Evolutionary conservation across 768 basidiomycete genomes (phyloP).

Genomic region (Phylloporus sp.): DNA sequence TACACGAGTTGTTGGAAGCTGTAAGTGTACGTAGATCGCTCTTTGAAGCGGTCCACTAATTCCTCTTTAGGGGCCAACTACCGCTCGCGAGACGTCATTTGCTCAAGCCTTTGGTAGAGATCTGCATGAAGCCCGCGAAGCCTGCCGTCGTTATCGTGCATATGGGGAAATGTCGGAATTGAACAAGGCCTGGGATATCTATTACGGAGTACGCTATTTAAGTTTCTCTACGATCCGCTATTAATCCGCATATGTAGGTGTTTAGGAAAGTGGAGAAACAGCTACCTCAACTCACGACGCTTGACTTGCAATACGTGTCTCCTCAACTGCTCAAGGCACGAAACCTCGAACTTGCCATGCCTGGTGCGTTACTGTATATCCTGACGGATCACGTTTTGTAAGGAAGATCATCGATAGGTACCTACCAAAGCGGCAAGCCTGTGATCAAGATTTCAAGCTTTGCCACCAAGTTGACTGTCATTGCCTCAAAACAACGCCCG

Average conservation of each 20-base stretch:
- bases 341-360: slow-evolving; percentile 92
- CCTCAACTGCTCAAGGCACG: slow-evolving; percentile 85
- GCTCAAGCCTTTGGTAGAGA: slow-evolving; percentile 91
- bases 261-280: slow-evolving; percentile 97
- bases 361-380: slow-evolving; percentile 49
- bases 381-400: neutral
- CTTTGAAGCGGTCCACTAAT: neutral
- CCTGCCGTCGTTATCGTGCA: slow-evolving; percentile 78
- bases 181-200: slow-evolving; percentile 98
- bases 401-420: slow-evolving; percentile 46
- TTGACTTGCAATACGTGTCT: slow-evolving; percentile 97
- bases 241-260: slow-evolving; percentile 47
- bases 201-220: slow-evolving; percentile 68
- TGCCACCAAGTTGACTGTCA: slow-evolving; percentile 85
- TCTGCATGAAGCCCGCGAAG: slow-evolving; percentile 87
- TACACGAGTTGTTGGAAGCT: slow-evolving; percentile 89
- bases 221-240: slow-evolving; percentile 1
- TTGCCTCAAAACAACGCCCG: slow-evolving; percentile 95
- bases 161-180: slow-evolving; percentile 87
- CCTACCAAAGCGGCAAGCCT: slow-evolving; percentile 85
- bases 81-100: slow-evolving; percentile 92
- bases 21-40: slow-evolving; percentile 37
- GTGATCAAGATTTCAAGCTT: slow-evolving; percentile 83
- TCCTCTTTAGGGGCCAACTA: slow-evolving; percentile 74
- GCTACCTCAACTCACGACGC: slow-evolving; percentile 77